Base-by-base conservation (phyloP, 2,329 filamentous ascomycete genomes). In the Colletotrichum godetiae region DNA sequence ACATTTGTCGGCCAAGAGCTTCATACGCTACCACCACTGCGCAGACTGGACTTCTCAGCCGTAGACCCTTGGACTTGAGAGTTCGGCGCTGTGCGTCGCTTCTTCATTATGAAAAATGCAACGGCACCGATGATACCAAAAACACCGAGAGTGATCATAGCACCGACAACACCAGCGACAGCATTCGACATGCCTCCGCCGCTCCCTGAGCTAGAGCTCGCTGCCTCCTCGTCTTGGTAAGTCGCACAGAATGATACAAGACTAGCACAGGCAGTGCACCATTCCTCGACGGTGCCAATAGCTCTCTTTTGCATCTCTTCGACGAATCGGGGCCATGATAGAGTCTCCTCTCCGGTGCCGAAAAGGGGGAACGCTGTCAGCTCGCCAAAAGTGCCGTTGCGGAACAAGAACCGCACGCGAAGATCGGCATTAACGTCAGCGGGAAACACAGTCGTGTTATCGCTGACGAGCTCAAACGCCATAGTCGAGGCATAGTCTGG, bases 401-500 rank as follows among this genome's bases (percentile, higher is more conserved):
- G 77, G 78, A 82, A 80, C 24, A 82, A 67, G 74, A 79, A 82
- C 53, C 81, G 81, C 13, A 82, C 80, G 2, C 76, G 77, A 1
- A 82, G 76, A 7, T 81, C 78, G 24, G 59, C 74, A 8, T 77
- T 73, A 1, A 68, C 67, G 13, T 79, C 65, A 1, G 73, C 73
- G 0, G 81, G 81, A 73, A 82, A 82, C 4, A 58, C 52, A 58
- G 77, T 57, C 37, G 75, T 68, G 29, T 78, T 74, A 12, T 67
- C 68, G 52, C 75, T 80, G 68, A 79, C 79, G n/a, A 82, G 78
- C 77, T 82, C 81, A 58, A 82, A 82, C 1, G 77, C 75, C 78
- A 82, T 80, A 61, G 81, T 82, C n/a, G 80, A 79, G 0, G 81
- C 81, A 29, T 82, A 82, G 1, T 81, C 79, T 6, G 81, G 80